Evolutionary conservation across 768 basidiomycete species (phyloP).

Genomic region (button mushroom (Agaricus bisporus)): DNA sequence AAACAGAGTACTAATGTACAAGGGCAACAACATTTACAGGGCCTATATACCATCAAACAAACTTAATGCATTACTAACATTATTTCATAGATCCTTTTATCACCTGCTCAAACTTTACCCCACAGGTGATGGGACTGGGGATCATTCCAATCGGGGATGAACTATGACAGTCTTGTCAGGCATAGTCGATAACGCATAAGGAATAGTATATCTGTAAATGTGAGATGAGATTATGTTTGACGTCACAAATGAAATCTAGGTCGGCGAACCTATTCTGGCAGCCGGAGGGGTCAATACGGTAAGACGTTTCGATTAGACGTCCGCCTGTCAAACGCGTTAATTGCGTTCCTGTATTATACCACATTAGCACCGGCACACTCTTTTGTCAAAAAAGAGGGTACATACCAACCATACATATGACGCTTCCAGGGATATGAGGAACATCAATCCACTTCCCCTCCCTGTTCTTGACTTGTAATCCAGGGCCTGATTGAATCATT

Average conservation of each 20-base stretch:
- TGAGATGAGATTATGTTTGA: too few species aligned
- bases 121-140: not conserved
- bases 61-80: too few species aligned
- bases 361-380: not conserved
- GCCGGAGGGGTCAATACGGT: not conserved
- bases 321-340: slow-evolving; percentile 4
- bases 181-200: not conserved
- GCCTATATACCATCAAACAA: too few species aligned
- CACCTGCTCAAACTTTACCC: too few species aligned
- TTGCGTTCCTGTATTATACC: not conserved
- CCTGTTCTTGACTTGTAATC: slow-evolving; percentile 2
- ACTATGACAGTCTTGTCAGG: not conserved
- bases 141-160: slow-evolving; percentile 1
- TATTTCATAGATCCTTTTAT: too few species aligned
- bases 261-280: not conserved
- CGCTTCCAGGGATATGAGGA: not conserved
- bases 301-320: not conserved
- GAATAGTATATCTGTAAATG: not conserved
- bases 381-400: not conserved
- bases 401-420: slow-evolving; percentile 2
- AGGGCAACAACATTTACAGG: too few species aligned
- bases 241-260: not conserved
- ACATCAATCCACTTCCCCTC: slow-evolving; percentile 1
- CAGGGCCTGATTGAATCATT: not conserved
- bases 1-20: too few species aligned